Base-by-base conservation (phyloP, 371 early-diverging fungal species). In the Rhizopus sp. region DNA sequence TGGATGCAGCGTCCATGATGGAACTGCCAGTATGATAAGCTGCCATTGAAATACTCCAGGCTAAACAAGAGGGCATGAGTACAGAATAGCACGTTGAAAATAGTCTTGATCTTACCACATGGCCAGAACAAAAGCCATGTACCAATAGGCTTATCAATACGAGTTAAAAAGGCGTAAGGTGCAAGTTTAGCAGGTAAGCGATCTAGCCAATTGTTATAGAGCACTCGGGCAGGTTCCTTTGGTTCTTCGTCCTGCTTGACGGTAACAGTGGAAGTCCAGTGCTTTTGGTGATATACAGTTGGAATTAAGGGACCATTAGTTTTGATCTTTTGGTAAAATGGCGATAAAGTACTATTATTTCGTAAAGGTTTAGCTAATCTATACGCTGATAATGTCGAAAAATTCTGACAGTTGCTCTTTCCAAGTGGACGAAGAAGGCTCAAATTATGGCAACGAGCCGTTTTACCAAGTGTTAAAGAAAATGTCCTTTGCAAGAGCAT, bases 51-150 rank as follows among this genome's bases (percentile, higher is more conserved):
- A 94, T 89, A 46, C 91, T 79, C 90, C 90, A 90, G 1, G 87
- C 88, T 89, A 69, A 37, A 30, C 9, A 10, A 49, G 15, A 41
- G 23, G 33, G 34, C 31, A 5, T 17, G 32, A 16, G 23, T 15
- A 4, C 35, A 16, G 29, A 13, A 15, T 10, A 2, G 7, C 38
- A 1, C 7, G 1, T 55, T 12, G 12, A 9, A 33, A 50, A 5
- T 30, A 31, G 12, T 10, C 32, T 9, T 38, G 10, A 23, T 15
- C 15, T 51, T 84, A 87, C 86, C 82, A 59, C 96, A 94, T 9
- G 98, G 97, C 84, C 94, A 89, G 53, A 83, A 92, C 29, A 97
- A 81, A 32, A 97, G 69, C 89, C 91, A 91, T 3, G 96, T 94
- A 1, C 97, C 98, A 31, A 91, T 89, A 2, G 98, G 96, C 63